phyloP scores from a whole-genome alignment of 2,329 filamentous ascomycete genomes.

The Aspergillus sp. region DNA sequence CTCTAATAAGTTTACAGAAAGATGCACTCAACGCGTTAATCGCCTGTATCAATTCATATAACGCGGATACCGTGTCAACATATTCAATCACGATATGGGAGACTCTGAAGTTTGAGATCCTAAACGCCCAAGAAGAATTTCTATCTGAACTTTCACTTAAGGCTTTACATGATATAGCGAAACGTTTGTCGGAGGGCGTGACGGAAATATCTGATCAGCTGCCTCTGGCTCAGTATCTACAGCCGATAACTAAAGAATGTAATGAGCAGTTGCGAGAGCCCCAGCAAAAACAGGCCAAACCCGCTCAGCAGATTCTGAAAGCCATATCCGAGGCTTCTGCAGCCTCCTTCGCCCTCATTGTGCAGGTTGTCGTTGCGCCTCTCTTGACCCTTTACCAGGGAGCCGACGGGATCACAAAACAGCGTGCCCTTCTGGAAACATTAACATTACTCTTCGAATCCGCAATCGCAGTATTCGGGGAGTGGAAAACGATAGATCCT shows the following conservation, averaged over 20 bases:
- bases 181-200: conserved; percentile 51
- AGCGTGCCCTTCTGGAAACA: conserved; percentile 62
- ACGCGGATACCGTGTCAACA: conserved; percentile 57
- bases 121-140: conserved; percentile 67
- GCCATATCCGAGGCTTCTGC: conserved; percentile 57
- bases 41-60: conserved; percentile 61
- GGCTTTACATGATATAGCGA: conserved; percentile 56
- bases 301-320: conserved; percentile 61
- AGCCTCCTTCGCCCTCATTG: conserved; percentile 55
- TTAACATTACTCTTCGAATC: conserved; percentile 59
- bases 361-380: conserved; percentile 57
- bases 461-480: conserved; percentile 57
- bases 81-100: conserved; percentile 69
- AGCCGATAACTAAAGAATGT: conserved; percentile 65
- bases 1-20: conserved; percentile 44
- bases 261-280: conserved; percentile 68
- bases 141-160: conserved; percentile 60
- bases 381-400: conserved; percentile 62
- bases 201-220: conserved; percentile 39
- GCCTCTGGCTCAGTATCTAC: conserved; percentile 55
- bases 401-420: conserved; percentile 61
- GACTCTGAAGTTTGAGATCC: conserved; percentile 66
- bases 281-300: conserved; percentile 67
- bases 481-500: conserved; percentile 51
- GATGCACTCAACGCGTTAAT: conserved; percentile 65